Base-by-base conservation (phyloP, 176 grass and related monocot genomes). In the Carex pumila region DNA sequence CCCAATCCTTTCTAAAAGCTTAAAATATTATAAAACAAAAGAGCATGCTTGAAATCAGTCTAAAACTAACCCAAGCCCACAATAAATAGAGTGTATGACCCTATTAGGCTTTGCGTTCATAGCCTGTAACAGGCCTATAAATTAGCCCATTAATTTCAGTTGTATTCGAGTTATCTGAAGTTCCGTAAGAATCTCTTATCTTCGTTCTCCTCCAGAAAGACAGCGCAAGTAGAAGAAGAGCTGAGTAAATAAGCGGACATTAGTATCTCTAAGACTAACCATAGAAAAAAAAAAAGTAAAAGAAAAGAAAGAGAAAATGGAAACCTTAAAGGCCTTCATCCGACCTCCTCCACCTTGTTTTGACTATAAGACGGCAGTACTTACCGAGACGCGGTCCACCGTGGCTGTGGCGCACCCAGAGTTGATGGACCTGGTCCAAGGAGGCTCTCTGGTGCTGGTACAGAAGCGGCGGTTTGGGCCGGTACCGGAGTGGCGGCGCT, bases 381-480 rank as follows among this genome's bases (percentile, higher is more conserved):
- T 89, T 29, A 85, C 86, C 7, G 92, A 94, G n/a, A 94, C 94
- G 32, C 90, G 90, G 4, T 86, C 81, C 45, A 84, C 84, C 29
- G 86, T 77, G 18, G 85, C 85, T 7, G 79, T 67, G 2, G 77
- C 61, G n/a, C 64, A 83, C 87, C 95, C 92, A 61, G 84, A 92
- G 41, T 84, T 98, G 62, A 86, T 90, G 62, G 87, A 68, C 22
- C 89, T 98, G 84, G 89, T 94, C 5, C 92, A 94, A 45, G 90
- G 89, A 54, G 95, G 92, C 62, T 86, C 90, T 31, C 87, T 98
- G 39, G 95, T 94, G 6, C 86, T 93, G 79, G 86, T 98, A 62
- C 86, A 91, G 61, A 86, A 92, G 84, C 64, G 92, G 5, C 92
- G 90, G 81, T 98, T 94, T 85, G 92, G 92, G 2, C 92, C 95